A percentile compares a stretch with the other conserved stretches of the same genome.
These are phyloP conservation scores for Rubroshorea leprosula DNA, from an alignment of 345 rosid species.

Conservation along the genomic window DNA sequence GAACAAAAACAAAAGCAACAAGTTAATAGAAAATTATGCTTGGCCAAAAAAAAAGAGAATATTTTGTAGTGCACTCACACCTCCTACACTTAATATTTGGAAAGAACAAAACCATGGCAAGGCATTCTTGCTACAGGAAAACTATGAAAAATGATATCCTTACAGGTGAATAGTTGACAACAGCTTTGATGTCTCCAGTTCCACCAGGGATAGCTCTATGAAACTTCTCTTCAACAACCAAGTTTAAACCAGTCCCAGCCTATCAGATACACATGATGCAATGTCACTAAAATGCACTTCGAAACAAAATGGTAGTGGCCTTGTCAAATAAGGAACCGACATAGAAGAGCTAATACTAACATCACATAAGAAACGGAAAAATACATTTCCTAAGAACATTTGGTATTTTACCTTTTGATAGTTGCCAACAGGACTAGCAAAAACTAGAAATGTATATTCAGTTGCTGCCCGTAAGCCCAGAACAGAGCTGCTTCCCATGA, in stretches of 20 bases:
- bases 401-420: constrained; percentile 25
- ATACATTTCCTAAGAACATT: background rate
- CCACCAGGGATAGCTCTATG: constrained; percentile 48
- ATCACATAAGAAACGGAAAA: too few relatives aligned
- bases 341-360: too few relatives aligned
- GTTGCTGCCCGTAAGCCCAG: constrained; percentile 47
- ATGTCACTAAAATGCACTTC: background rate
- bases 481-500: constrained; percentile 45
- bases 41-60: too few relatives aligned
- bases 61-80: too few relatives aligned
- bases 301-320: too few relatives aligned
- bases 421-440: constrained; percentile 43
- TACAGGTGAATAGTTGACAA: constrained; percentile 56
- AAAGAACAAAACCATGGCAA: background rate
- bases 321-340: too few relatives aligned
- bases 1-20: background rate
- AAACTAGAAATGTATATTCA: constrained; percentile 40
- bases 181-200: constrained; percentile 51
- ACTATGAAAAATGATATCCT: too few relatives aligned
- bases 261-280: constrained; percentile 16
- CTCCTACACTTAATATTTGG: background rate
- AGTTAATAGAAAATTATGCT: background rate
- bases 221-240: constrained; percentile 37
- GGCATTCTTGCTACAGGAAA: too few relatives aligned
- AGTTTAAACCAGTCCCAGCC: constrained; percentile 22